Base-by-base conservation (phyloP, 345 rosid species). In the Kernera saxatilis region DNA sequence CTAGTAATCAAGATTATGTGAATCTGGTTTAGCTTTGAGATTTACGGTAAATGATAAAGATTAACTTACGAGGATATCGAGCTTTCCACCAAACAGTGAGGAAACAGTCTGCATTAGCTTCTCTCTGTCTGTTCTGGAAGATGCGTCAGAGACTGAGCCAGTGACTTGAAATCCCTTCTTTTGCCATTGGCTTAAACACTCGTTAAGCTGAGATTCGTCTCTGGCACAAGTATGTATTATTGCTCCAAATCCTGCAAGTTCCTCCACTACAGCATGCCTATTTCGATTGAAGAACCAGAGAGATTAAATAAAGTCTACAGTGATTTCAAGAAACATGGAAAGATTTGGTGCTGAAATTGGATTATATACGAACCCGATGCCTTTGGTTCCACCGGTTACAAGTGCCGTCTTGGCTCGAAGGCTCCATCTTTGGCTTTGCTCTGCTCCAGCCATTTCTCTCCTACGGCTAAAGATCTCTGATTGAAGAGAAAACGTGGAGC, bases 201-300 rank as follows among this genome's bases (percentile, higher is more conserved):
- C 73, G 5, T 79, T 74, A 11, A 92, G 74, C 78, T 82, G 85
- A 21, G 76, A 54, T 76, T 87, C 86, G 37, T 70, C 77, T 65
- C 89, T 61, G 3, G 90, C 85, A 74, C 96, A 92, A 11, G 90
- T 89, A 60, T 87, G 86, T n/a, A 89, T 87, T 17, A 48, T 60
- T 1, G 92, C 88, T 15, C 97, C 96, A n/a, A 88, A 76, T 37
- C 76, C 85, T 6, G 84, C 85, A 4, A 88, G 79, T 78, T 88
- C 92, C 72, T 83, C 93, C 39, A 91, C 92, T 10, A 79, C 56
- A 5, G 89, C 96, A 77, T 64, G 62, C 75, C 97, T 85, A n/a
- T 25, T 32, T 32, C 18, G 12, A 40, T 71, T 25, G 26, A 33
- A 33, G 19, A 58, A 43, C 14, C 14, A 25, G 12, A 33, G 5